phyloP scores from a whole-genome alignment of 1,284 basidiomycete genomes.

The Schizophyllum amplum region DNA sequence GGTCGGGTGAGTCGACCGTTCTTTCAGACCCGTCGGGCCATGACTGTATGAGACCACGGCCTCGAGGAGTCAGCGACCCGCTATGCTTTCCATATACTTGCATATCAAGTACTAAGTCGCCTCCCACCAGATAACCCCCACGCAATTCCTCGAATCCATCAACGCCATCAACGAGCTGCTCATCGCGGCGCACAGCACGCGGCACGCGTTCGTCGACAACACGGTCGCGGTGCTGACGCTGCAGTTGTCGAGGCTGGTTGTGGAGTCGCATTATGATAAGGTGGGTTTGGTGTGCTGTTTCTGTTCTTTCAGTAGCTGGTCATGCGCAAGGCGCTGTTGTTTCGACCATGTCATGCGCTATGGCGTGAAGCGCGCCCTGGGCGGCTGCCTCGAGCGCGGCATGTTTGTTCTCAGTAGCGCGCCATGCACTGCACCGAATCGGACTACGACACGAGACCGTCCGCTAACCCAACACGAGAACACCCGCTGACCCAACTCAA shows the following conservation, averaged over 20 bases:
- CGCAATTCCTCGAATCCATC: slow-evolving; percentile 78
- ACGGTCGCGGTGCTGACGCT: slow-evolving; percentile 63
- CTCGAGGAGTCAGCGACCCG: slow-evolving; percentile 1
- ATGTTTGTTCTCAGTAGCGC: too few relatives aligned
- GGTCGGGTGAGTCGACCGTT: slow-evolving; percentile 54
- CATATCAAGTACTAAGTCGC: slow-evolving; percentile 6
- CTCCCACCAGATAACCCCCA: slow-evolving; percentile 76
- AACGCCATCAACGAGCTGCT: slow-evolving; percentile 77
- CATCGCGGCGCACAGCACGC: slow-evolving; percentile 68
- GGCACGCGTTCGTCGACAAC: slow-evolving; percentile 59
- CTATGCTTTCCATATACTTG: slow-evolving; percentile 3
- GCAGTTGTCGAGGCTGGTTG: slow-evolving; percentile 60
- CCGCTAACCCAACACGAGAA: not conserved
- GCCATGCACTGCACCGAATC: too few relatives aligned
- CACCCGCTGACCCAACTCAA: too few relatives aligned
- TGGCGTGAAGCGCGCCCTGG: too few relatives aligned
- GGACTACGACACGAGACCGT: too few relatives aligned
- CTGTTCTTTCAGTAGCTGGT: not conserved
- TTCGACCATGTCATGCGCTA: too few relatives aligned
- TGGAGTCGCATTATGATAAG: slow-evolving; percentile 68
- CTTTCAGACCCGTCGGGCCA: not conserved
- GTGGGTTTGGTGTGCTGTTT: slow-evolving; percentile 30
- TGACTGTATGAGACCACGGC: too few relatives aligned
- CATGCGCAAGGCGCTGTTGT: too few relatives aligned
- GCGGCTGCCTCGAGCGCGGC: too few relatives aligned